phyloP scores from a whole-genome alignment of 192 early-diverging fungal genomes.

The Coemansia sp. region DNA sequence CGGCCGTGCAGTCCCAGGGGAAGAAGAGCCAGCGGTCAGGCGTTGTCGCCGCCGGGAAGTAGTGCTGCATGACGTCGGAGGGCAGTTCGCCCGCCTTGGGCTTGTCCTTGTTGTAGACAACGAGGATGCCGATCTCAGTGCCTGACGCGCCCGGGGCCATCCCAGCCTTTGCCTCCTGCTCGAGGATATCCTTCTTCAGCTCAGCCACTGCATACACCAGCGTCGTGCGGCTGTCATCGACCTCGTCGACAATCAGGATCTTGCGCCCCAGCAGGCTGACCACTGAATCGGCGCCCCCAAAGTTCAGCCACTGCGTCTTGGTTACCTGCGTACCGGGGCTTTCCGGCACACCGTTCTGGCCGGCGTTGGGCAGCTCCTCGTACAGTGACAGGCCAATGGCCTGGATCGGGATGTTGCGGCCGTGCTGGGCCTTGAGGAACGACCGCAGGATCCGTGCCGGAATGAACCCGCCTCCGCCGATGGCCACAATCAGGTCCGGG shows the following conservation, averaged over 20 bases:
- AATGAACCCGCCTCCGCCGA: conserved; percentile 74
- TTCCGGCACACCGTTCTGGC: conserved; percentile 36
- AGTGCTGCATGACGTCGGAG: conserved; percentile 54
- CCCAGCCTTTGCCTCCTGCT: conserved; percentile 42
- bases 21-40: conserved; percentile 71
- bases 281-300: conserved; percentile 58
- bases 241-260: conserved; percentile 75
- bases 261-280: conserved; percentile 59
- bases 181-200: conserved; percentile 60
- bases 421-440: conserved; percentile 61
- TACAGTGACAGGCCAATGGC: conserved; percentile 71
- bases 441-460: conserved; percentile 70
- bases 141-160: conserved; percentile 31
- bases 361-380: conserved; percentile 56
- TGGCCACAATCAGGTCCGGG: conserved; percentile 70
- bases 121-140: conserved; percentile 67
- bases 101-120: conserved; percentile 76
- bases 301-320: conserved; percentile 80
- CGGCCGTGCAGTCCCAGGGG: conserved; percentile 64
- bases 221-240: conserved; percentile 71
- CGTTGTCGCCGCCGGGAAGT: conserved; percentile 67
- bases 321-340: conserved; percentile 54
- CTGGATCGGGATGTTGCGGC: conserved; percentile 72
- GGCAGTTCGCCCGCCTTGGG: conserved; percentile 61
- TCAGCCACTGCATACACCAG: conserved; percentile 68